Base-by-base conservation (phyloP, 495 filamentous ascomycete genomes). In the Lasiosphaeria miniovina region DNA sequence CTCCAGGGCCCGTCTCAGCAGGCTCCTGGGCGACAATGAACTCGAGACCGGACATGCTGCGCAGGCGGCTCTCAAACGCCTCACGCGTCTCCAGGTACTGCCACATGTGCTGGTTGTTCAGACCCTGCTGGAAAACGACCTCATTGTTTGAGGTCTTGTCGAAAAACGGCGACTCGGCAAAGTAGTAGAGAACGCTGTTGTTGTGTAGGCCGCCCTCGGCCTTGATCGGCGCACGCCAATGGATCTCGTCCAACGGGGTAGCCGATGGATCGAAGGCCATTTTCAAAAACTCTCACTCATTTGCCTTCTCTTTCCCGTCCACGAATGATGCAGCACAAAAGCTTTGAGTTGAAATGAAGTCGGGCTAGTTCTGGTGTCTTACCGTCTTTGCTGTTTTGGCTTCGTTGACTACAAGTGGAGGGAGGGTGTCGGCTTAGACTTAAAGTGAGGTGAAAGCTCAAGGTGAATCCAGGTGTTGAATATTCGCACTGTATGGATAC, bases 101-200 rank as follows among this genome's bases (percentile, higher is more conserved):
- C 12, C 67, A 67, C 70, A 89, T 82, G 64, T 83, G 81, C 1
- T 71, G 74, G 68, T 93, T 91, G 77, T 82, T 86, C 60, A 81
- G 81, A 32, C 90, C 88, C 71, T 98, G 93, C 55, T 81, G 84
- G 59, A 83, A 82, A 46, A 96, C 71, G 5, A 87, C 82, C 59
- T 85, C 86, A 71, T 98, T 98, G 74, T 96, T 97, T 38, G 90
- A 92, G 8, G 86, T 91, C 32, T 76, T 78, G 67, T 98, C 94
- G 72, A 90, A 98, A 79, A 96, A 98, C 0, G 91, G 90, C 3
- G 91, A 96, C 61, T 88, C 75, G 52, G 86, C 83, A 70, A 98
- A 97, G 73, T 98, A 98, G 74, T 87, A 91, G 52, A 95, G 88
- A 35, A 97, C 86, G 79, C 75, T 77, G 67, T 87, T 87, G 15